Evolutionary conservation across 768 basidiomycete genomes (phyloP).

Genomic region (Lentinus brumalis): DNA sequence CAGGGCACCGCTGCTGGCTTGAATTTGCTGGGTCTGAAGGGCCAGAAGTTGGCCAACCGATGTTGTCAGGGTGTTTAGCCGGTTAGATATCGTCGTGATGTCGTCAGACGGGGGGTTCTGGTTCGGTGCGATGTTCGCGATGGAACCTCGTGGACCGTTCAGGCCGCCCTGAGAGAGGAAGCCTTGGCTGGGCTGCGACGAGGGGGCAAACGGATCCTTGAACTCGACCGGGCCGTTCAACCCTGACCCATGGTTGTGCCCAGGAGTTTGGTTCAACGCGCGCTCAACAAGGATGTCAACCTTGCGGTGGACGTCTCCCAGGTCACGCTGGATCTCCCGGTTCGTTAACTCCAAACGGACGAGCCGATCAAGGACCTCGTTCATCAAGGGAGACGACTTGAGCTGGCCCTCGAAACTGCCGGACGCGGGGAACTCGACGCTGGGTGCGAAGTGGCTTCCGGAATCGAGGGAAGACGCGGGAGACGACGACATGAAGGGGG

Average conservation of each 20-base stretch:
- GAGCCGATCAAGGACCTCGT: conserved; percentile 76
- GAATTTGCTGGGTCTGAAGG: conserved; percentile 74
- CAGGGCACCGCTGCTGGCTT: conserved; percentile 38
- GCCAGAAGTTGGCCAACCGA: conserved; percentile 86
- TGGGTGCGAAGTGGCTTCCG: conserved; percentile 59
- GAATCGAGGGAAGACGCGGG: conserved; percentile 82
- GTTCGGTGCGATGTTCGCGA: conserved; percentile 71
- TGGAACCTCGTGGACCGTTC: conserved; percentile 59
- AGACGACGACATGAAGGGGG: conserved; percentile 62
- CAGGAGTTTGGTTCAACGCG: conserved; percentile 35
- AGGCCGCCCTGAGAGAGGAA: conserved; percentile 18
- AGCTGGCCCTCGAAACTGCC: conserved; percentile 71
- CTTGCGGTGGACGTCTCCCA: conserved; percentile 76
- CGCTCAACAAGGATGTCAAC: conserved; percentile 76
- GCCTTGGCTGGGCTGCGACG: conserved; percentile 27
- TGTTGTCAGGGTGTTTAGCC: conserved; percentile 76
- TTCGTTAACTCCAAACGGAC: conserved; percentile 68
- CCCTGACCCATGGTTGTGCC: neutral
- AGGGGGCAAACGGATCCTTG: conserved; percentile 74
- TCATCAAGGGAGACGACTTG: conserved; percentile 72
- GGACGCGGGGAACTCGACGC: conserved; percentile 41
- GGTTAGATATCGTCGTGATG: conserved; percentile 73
- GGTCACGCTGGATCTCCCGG: conserved; percentile 72
- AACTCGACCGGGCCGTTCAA: conserved; percentile 60
- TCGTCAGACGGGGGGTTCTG: conserved; percentile 70